Base-by-base conservation (phyloP, 805 yeast genomes). In the Barnettozyma salicaria region DNA sequence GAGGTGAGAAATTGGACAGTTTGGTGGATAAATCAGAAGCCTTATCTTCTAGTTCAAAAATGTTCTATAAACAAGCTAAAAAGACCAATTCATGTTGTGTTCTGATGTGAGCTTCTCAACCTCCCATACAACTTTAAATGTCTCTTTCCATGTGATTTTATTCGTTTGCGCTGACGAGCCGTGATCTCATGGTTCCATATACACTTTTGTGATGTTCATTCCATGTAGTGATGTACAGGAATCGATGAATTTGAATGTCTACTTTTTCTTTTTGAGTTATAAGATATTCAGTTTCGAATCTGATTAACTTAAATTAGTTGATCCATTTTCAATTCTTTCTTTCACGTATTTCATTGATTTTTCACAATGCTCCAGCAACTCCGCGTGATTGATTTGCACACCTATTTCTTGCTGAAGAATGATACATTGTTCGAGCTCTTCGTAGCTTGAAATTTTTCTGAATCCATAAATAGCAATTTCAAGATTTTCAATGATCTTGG, bases 61-160 rank as follows among this genome's bases (percentile, higher is more conserved):
- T 88, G 84, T 92, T 92, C 60, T 92, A 90, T 69, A 89, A 87
- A 58, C 96, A 90, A 63, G 97, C 98, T 23, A 88, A 92, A 70
- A 90, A 89, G 63, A 80, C 90, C 10, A 87, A 87, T 61, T 83
- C 94, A 7, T 87, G 96, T 65, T 87, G 96, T 66, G 67, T 80
- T 17, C 69, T 86, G 45, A 72, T 80, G 72, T 34, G 30, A 33
- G 7, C n/a, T n/a, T n/a, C n/a, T n/a, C n/a, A n/a, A n/a, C n/a
- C n/a, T n/a, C n/a, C n/a, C n/a, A 14, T 28, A 7, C 6, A 28
- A 11, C n/a, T 28, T 11, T 28, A 12, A 28, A 18, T 18, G 19
- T 28, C 21, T 28, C 19, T 25, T n/a, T 25, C 27, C n/a, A 7
- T 25, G 7, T 17, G 9, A 7, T 13, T 25, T n/a, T 32, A 19